A percentile compares a stretch with the other conserved stretches of the same genome.
These are phyloP conservation scores for Zoysia japonica DNA, from an alignment of 176 grass and related monocot species.

Conservation along the genomic window DNA sequence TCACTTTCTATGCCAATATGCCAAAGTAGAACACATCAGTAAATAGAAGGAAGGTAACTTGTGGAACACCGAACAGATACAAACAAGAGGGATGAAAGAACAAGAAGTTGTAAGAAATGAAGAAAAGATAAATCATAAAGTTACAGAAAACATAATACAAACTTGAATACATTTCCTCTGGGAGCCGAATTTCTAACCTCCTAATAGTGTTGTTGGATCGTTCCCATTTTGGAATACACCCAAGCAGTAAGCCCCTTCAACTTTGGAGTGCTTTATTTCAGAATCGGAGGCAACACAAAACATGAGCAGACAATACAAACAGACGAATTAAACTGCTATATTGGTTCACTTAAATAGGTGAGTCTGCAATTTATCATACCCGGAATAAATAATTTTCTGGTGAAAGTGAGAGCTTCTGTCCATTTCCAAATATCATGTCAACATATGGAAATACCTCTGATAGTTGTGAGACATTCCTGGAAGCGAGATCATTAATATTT, in stretches of 20 bases:
- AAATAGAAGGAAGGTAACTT: not conserved
- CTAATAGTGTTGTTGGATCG: slow-evolving; percentile 93
- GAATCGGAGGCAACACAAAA: slow-evolving; percentile 38
- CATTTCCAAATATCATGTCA: slow-evolving; percentile 96
- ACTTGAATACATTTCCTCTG: slow-evolving; percentile 7
- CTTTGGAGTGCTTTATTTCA: slow-evolving; percentile 95
- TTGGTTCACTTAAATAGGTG: slow-evolving; percentile 9
- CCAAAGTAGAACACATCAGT: not conserved
- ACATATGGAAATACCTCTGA: slow-evolving; percentile 80
- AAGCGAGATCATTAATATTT: slow-evolving; percentile 28
- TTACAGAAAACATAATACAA: slow-evolving; percentile 3
- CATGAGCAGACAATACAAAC: slow-evolving; percentile 37
- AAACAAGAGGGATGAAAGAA: not conserved
- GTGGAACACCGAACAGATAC: not conserved
- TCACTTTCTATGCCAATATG: too few relatives aligned
- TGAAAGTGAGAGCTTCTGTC: slow-evolving; percentile 88
- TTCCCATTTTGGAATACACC: slow-evolving; percentile 99
- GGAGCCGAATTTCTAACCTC: slow-evolving; percentile 60
- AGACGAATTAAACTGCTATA: slow-evolving; percentile 18
- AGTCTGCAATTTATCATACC: slow-evolving; percentile 50
- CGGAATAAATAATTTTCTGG: slow-evolving; percentile 99
- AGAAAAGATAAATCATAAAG: slow-evolving; percentile 20
- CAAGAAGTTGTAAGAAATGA: slow-evolving; percentile 4
- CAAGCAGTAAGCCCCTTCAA: slow-evolving; percentile 92
- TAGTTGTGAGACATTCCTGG: slow-evolving; percentile 68